Percentiles rank a stretch among this genome's conserved stretches.
Evolutionary conservation across 148 eudicot genomes (phyloP).

Genomic region (Camellia japonica): DNA sequence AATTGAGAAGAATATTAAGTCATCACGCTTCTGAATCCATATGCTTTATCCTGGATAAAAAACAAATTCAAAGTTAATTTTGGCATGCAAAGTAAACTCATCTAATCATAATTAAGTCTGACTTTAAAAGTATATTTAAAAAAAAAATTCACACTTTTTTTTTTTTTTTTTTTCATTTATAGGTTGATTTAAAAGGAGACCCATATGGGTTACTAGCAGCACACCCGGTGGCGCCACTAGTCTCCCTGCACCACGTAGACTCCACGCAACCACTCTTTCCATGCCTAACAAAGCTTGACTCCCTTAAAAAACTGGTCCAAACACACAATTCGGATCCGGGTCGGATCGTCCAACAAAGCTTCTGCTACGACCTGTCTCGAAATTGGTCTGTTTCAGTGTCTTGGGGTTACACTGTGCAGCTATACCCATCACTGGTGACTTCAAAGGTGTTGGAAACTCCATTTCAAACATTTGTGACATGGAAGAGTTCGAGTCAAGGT

Average conservation of each 20-base stretch:
- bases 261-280: slow-evolving; percentile 37
- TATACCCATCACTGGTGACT: slow-evolving; percentile 31
- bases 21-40: too few relatives aligned
- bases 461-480: slow-evolving; percentile 37
- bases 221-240: slow-evolving; percentile 47
- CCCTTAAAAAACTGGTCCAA: slow-evolving; percentile 27
- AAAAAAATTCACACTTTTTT: too few relatives aligned
- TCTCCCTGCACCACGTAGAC: slow-evolving; percentile 51
- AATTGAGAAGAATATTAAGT: too few relatives aligned
- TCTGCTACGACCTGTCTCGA: slow-evolving; percentile 30
- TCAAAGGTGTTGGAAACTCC: slow-evolving; percentile 34
- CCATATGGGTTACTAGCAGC: slow-evolving; percentile 44
- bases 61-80: too few relatives aligned
- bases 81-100: too few relatives aligned
- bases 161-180: too few relatives aligned
- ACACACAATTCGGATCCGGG: slow-evolving; percentile 34
- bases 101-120: too few relatives aligned
- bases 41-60: too few relatives aligned
- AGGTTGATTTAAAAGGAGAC: slow-evolving; percentile 44
- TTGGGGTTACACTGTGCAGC: slow-evolving; percentile 45
- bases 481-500: slow-evolving; percentile 26
- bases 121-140: too few relatives aligned
- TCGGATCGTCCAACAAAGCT: slow-evolving; percentile 34
- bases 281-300: slow-evolving; percentile 16
- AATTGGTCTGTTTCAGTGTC: slow-evolving; percentile 44